Percentiles rank a stretch among this genome's conserved stretches.
Conservation (phyloP, 768 basidiomycete species). For the Russula sp. region DNA sequence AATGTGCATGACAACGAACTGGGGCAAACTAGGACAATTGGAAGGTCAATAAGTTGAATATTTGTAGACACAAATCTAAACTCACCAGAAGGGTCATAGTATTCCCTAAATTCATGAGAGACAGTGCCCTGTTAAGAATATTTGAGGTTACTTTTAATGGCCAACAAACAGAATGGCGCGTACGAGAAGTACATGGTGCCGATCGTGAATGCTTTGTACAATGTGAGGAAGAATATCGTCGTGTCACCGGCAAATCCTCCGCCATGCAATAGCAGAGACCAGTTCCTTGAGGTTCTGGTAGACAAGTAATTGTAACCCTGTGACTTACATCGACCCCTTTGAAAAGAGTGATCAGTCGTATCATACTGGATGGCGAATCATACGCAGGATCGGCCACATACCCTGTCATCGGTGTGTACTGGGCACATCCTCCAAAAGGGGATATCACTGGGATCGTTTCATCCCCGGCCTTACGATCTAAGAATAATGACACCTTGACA, state of each 20-base stretch:
- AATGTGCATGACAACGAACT: background rate
- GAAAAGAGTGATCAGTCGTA: background rate
- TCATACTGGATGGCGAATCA: background rate
- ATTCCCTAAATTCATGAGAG: slow-evolving; percentile 15
- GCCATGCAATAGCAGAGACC: slow-evolving; percentile 17
- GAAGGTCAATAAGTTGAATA: background rate
- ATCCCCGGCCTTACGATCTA: background rate
- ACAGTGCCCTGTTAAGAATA: slow-evolving; percentile 10
- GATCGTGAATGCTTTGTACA: slow-evolving; percentile 17
- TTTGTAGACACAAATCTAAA: background rate
- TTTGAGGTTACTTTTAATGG: background rate
- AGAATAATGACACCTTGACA: background rate
- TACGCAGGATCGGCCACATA: background rate
- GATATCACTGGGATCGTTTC: slow-evolving; percentile 6
- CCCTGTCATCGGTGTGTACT: slow-evolving; percentile 11
- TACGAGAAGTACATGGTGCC: slow-evolving; percentile 26
- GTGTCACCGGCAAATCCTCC: slow-evolving; percentile 14
- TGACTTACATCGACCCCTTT: slow-evolving; percentile 15
- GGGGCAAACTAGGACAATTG: slow-evolving; percentile 9
- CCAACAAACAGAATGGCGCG: background rate
- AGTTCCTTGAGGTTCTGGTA: background rate
- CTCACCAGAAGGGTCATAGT: slow-evolving; percentile 19
- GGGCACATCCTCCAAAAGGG: slow-evolving; percentile 8
- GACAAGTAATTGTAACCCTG: background rate
- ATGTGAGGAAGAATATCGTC: slow-evolving; percentile 16